Conservation (phyloP, 805 yeast species). For the Middelhovenomyces tepae region DNA sequence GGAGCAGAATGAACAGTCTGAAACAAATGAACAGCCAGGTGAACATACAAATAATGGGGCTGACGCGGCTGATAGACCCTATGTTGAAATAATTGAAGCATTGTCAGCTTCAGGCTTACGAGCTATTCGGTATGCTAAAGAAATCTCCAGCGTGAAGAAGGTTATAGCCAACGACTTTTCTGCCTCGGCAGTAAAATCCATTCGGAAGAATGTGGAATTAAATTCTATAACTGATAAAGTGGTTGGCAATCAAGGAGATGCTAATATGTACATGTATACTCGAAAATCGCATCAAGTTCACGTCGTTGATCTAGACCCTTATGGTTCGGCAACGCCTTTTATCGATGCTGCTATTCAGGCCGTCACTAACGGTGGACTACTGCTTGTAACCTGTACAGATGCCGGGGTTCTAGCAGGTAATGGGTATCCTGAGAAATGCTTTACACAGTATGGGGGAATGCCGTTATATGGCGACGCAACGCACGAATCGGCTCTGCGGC, state of each 20-base stretch:
- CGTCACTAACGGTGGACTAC: constrained; percentile 73
- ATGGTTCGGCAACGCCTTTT: constrained; percentile 96
- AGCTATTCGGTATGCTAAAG: constrained; percentile 88
- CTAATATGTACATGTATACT: constrained; percentile 69
- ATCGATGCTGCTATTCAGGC: constrained; percentile 84
- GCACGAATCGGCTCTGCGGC: constrained; percentile 87
- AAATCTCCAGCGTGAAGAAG: constrained; percentile 63
- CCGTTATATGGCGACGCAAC: constrained; percentile 78
- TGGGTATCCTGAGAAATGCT: constrained; percentile 95
- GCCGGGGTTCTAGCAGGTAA: constrained; percentile 91
- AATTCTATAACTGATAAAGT: constrained; percentile 55
- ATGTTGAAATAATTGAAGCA: constrained; percentile 74
- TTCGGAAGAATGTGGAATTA: constrained; percentile 58
- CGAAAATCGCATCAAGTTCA: constrained; percentile 39
- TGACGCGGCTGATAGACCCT: constrained; percentile 28
- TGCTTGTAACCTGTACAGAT: constrained; percentile 93
- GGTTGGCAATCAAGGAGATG: constrained; percentile 72
- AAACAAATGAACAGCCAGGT: constrained; percentile 5
- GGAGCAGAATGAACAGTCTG: too few relatives aligned
- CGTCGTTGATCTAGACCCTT: constrained; percentile 91
- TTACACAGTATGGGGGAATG: constrained; percentile 88
- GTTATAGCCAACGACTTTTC: constrained; percentile 87
- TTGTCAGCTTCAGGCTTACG: constrained; percentile 92
- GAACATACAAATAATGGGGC: constrained; percentile 14
- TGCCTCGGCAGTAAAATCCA: constrained; percentile 76